phyloP scores from a whole-genome alignment of 305 asterid genomes.

The Salvia sclarea region DNA sequence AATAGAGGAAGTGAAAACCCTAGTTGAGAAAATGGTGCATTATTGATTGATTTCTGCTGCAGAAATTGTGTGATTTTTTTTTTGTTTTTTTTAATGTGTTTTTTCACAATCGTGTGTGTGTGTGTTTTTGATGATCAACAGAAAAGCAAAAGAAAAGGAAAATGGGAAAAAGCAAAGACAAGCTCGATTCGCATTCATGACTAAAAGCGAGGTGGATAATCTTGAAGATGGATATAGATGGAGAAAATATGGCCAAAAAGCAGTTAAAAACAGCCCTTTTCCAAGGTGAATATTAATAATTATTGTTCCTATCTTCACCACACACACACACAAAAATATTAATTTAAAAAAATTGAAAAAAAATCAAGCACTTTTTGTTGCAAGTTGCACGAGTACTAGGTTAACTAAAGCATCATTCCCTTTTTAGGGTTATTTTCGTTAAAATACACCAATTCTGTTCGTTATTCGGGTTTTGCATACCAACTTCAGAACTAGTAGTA shows the following conservation, averaged over 20 bases:
- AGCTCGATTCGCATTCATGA: slow-evolving; percentile 68
- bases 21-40: neutral
- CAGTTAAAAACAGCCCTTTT: slow-evolving; percentile 72
- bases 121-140: slow-evolving; percentile 26
- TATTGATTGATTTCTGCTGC: neutral
- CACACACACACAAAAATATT: no score
- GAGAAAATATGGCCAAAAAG: slow-evolving; percentile 91
- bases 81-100: no score
- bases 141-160: slow-evolving; percentile 44
- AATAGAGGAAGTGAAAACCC: no score
- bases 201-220: slow-evolving; percentile 72
- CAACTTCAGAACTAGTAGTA: no score
- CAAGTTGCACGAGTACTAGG: neutral
- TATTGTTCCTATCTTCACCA: no score
- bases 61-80: neutral
- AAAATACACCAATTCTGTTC: no score
- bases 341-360: no score
- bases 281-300: slow-evolving; percentile 51
- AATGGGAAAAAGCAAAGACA: slow-evolving; percentile 62
- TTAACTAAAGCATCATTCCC: neutral
- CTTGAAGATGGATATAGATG: slow-evolving; percentile 88
- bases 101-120: no score
- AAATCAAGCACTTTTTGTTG: no score
- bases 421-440: no score
- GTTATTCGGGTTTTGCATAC: no score